These are phyloP conservation scores for Tolypocladium album DNA, from an alignment of 2,329 filamentous ascomycete genomes.

Conservation along the genomic window DNA sequence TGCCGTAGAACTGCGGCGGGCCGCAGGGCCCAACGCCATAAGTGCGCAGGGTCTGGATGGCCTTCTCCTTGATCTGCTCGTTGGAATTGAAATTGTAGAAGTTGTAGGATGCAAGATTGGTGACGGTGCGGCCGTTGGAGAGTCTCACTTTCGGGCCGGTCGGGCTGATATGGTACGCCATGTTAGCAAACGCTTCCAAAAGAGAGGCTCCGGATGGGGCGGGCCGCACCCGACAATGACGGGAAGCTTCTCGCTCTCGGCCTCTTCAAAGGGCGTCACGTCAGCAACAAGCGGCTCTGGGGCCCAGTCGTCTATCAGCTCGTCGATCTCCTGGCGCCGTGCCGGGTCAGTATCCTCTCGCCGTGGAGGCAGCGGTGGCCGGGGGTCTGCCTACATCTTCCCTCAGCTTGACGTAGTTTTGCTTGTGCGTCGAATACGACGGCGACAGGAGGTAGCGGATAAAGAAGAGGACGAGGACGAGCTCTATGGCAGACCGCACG, in stretches of 20 bases:
- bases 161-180: slow-evolving; percentile 43
- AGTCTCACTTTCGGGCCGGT: slow-evolving; percentile 87
- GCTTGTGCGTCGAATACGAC: slow-evolving; percentile 83
- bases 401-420: slow-evolving; percentile 77
- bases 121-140: slow-evolving; percentile 78
- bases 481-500: slow-evolving; percentile 82
- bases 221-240: slow-evolving; percentile 72
- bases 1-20: slow-evolving; percentile 95
- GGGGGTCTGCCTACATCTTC: slow-evolving; percentile 47
- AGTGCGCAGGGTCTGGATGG: slow-evolving; percentile 82
- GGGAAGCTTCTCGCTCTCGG: slow-evolving; percentile 74
- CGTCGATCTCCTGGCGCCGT: slow-evolving; percentile 66
- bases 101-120: slow-evolving; percentile 90
- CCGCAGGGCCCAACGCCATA: slow-evolving; percentile 97
- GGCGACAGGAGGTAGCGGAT: slow-evolving; percentile 86
- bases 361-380: not conserved
- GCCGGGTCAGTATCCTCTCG: not conserved
- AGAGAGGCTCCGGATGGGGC: not conserved
- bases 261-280: slow-evolving; percentile 63
- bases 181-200: not conserved
- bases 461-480: slow-evolving; percentile 90
- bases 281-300: slow-evolving; percentile 81
- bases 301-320: slow-evolving; percentile 91
- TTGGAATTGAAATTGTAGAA: slow-evolving; percentile 96
- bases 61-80: slow-evolving; percentile 87